phyloP scores from a whole-genome alignment of 805 yeast species.

The Wickerhamiella hasegawae region DNA sequence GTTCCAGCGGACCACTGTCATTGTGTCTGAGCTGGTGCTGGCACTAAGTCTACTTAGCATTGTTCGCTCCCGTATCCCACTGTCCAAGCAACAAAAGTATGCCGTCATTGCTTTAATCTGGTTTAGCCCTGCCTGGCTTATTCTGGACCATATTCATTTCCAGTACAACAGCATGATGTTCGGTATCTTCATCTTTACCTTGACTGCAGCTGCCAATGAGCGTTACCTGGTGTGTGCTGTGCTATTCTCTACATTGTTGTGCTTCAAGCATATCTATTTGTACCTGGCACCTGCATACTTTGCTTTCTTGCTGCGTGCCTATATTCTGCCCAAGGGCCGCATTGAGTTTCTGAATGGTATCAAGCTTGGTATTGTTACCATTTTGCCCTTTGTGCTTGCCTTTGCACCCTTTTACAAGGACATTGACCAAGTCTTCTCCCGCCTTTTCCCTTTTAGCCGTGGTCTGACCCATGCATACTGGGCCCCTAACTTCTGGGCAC shows the following conservation, averaged over 20 bases:
- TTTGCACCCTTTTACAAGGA: constrained; percentile 68
- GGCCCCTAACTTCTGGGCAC: constrained; percentile 98
- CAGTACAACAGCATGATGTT: constrained; percentile 93
- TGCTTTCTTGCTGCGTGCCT: constrained; percentile 56
- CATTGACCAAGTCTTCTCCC: constrained; percentile 42
- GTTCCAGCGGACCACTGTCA: constrained; percentile 72
- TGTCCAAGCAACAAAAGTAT: constrained; percentile 20
- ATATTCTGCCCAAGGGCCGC: constrained; percentile 31
- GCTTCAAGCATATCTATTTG: constrained; percentile 88
- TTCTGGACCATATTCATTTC: constrained; percentile 91
- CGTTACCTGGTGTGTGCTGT: constrained; percentile 38
- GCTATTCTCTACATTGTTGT: constrained; percentile 59
- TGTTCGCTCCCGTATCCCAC: constrained; percentile 5
- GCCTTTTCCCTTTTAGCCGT: constrained; percentile 85
- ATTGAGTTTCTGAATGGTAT: constrained; percentile 38
- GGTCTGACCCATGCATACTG: constrained; percentile 97
- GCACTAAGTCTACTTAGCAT: constrained; percentile 58
- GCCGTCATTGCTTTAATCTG: constrained; percentile 72
- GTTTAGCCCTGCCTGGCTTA: constrained; percentile 75
- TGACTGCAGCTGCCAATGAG: constrained; percentile 50
- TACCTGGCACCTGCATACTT: constrained; percentile 92
- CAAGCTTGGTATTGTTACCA: constrained; percentile 47
- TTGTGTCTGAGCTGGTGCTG: constrained; percentile 56
- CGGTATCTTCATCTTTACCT: constrained; percentile 61
- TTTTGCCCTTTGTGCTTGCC: constrained; percentile 45